Evolutionary conservation across 306 rosid genomes (phyloP).

Genomic region (Alnus rubra): DNA sequence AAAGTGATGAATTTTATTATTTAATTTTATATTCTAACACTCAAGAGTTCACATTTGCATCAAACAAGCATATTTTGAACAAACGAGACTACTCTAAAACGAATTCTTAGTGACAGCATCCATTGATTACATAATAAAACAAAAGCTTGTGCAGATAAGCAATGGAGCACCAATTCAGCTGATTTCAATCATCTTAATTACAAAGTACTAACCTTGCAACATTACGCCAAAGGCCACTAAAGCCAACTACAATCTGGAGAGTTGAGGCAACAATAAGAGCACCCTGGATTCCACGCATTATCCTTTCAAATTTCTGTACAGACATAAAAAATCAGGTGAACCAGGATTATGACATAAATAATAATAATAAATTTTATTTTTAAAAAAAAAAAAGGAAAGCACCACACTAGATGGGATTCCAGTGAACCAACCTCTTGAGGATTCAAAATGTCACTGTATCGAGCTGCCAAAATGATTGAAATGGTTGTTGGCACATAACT

Average conservation of each 20-base stretch:
- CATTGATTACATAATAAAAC: no score
- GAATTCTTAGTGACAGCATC: no score
- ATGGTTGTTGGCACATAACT: slow-evolving; percentile 90
- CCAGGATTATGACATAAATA: slow-evolving; percentile 12
- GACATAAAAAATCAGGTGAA: slow-evolving; percentile 21
- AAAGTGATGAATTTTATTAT: no score
- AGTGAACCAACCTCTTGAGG: slow-evolving; percentile 71
- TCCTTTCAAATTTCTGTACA: slow-evolving; percentile 82
- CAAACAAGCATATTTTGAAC: no score
- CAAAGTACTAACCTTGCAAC: slow-evolving; percentile 65
- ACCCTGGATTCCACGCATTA: slow-evolving; percentile 96
- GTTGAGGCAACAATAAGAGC: slow-evolving; percentile 97
- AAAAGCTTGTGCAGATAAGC: not conserved
- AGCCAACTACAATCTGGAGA: slow-evolving; percentile 94
- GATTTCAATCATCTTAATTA: not conserved
- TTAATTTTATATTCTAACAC: no score
- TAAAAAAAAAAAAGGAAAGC: not conserved
- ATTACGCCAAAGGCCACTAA: slow-evolving; percentile 98
- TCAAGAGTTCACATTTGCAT: no score
- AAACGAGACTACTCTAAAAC: no score
- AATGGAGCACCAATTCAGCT: not conserved
- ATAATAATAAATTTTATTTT: no score
- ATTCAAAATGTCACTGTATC: slow-evolving; percentile 73
- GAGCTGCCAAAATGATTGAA: slow-evolving; percentile 87
- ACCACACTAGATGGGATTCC: slow-evolving; percentile 17